Evolutionary conservation across 768 basidiomycete species (phyloP).

Genomic region (Suillus hirtellus): DNA sequence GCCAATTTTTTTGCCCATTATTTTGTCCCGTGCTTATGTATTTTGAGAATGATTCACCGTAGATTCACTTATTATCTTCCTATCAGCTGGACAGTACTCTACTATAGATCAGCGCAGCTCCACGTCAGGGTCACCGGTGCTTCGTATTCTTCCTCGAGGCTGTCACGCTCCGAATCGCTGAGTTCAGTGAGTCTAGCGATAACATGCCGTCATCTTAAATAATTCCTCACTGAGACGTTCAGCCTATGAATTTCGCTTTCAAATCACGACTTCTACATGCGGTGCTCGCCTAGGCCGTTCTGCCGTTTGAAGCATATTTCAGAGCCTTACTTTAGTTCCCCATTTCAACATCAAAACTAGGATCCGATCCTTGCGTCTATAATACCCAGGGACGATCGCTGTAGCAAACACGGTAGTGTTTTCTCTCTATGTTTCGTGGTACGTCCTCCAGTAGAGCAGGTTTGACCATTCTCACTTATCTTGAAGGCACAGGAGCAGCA

Average conservation of each 20-base stretch:
- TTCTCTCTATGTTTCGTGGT: slow-evolving; percentile 32
- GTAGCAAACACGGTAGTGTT: background rate
- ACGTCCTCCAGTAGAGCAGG: slow-evolving; percentile 25
- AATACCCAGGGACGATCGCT: background rate
- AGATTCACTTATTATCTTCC: slow-evolving; percentile 15
- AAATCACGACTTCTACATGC: slow-evolving; percentile 28
- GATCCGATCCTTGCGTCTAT: slow-evolving; percentile 5
- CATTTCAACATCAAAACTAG: slow-evolving; percentile 5
- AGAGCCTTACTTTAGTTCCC: slow-evolving; percentile 18
- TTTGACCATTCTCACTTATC: slow-evolving; percentile 17
- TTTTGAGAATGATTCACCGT: slow-evolving; percentile 36
- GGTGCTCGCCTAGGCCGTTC: slow-evolving; percentile 38
- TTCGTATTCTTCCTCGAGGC: slow-evolving; percentile 36
- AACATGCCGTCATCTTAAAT: slow-evolving; percentile 32
- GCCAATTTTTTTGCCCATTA: slow-evolving; percentile 29
- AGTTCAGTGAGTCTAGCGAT: slow-evolving; percentile 27
- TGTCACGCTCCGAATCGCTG: slow-evolving; percentile 39
- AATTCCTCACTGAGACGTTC: slow-evolving; percentile 31
- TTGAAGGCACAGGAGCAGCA: slow-evolving; percentile 6
- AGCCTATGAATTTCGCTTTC: slow-evolving; percentile 35
- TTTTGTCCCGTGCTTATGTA: slow-evolving; percentile 38
- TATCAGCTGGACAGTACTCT: background rate
- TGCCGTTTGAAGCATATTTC: slow-evolving; percentile 35
- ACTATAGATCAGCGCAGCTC: background rate
- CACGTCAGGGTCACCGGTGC: slow-evolving; percentile 27